A percentile compares a stretch with the other conserved stretches of the same genome.
Evolutionary conservation across 805 yeast genomes (phyloP).

Genomic region (Candida lessepsii): DNA sequence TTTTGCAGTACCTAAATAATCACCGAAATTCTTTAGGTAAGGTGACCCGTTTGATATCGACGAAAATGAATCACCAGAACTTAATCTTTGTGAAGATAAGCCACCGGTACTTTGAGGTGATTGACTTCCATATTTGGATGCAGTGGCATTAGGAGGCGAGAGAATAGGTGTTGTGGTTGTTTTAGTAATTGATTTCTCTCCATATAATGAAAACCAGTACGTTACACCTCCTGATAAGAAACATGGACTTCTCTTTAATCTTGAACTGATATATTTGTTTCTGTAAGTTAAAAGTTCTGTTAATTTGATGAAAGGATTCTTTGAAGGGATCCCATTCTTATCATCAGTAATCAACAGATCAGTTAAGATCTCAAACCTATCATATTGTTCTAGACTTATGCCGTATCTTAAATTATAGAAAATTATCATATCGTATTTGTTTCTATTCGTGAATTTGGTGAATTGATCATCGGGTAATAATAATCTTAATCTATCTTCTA

Average conservation of each 20-base stretch:
- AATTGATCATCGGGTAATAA: constrained; percentile 58
- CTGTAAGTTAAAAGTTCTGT: constrained; percentile 30
- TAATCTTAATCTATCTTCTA: constrained; percentile 60
- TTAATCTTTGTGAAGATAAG: not conserved
- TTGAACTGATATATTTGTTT: constrained; percentile 34
- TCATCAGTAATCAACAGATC: constrained; percentile 33
- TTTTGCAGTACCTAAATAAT: constrained; percentile 29
- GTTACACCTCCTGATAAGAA: constrained; percentile 38
- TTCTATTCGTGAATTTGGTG: constrained; percentile 50
- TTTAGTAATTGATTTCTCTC: constrained; percentile 23
- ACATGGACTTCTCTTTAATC: constrained; percentile 30
- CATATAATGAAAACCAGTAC: constrained; percentile 31
- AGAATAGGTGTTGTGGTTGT: constrained; percentile 14
- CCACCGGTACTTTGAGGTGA: constrained; percentile 6
- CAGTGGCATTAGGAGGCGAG: constrained; percentile 20
- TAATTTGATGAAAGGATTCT: constrained; percentile 59
- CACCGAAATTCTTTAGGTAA: constrained; percentile 32
- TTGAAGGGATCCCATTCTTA: constrained; percentile 39
- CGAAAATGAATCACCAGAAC: constrained; percentile 9
- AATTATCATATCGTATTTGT: constrained; percentile 60
- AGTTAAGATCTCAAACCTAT: constrained; percentile 34
- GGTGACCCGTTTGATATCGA: constrained; percentile 17
- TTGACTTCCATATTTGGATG: constrained; percentile 16
- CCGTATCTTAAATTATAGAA: constrained; percentile 55
- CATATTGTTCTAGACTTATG: constrained; percentile 17